These are phyloP conservation scores for Amanita molliuscula DNA, from an alignment of 768 basidiomycete genomes.

Conservation along the genomic window DNA sequence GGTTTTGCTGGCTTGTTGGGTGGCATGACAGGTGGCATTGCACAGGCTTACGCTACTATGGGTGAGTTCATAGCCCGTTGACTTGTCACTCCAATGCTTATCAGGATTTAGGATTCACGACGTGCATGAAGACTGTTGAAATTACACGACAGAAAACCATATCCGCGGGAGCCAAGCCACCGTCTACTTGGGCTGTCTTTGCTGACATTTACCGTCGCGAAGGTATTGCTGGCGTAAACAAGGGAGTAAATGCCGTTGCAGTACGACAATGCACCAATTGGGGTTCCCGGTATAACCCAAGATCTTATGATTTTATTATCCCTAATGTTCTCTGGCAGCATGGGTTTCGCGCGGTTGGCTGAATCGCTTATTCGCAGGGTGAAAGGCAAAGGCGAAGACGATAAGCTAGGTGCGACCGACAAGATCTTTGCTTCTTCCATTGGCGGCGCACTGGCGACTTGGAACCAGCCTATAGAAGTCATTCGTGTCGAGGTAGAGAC, in stretches of 20 bases:
- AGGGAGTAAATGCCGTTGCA: constrained; percentile 95
- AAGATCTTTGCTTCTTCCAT: constrained; percentile 84
- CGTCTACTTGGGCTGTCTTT: constrained; percentile 91
- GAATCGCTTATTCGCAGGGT: constrained; percentile 70
- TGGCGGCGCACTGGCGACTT: constrained; percentile 92
- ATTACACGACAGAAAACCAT: constrained; percentile 94
- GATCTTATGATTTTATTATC: not conserved
- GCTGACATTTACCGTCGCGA: constrained; percentile 90
- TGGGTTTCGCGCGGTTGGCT: constrained; percentile 93
- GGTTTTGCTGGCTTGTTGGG: constrained; percentile 84
- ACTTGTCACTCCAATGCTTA: not conserved
- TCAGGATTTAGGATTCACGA: constrained; percentile 72
- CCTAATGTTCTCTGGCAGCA: constrained; percentile 32
- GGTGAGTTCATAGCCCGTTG: constrained; percentile 45
- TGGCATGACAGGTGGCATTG: constrained; percentile 96
- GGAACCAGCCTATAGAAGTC: constrained; percentile 99
- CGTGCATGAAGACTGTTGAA: constrained; percentile 99
- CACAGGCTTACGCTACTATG: constrained; percentile 99
- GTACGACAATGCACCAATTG: constrained; percentile 90
- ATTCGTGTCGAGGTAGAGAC: constrained; percentile 82
- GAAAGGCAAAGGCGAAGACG: constrained; percentile 70
- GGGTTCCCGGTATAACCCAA: constrained; percentile 65
- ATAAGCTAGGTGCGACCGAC: constrained; percentile 66
- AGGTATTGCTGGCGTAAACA: constrained; percentile 94
- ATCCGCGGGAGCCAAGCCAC: constrained; percentile 73